Conservation (phyloP, 768 basidiomycete species). For the Cytidiella melzeri region DNA sequence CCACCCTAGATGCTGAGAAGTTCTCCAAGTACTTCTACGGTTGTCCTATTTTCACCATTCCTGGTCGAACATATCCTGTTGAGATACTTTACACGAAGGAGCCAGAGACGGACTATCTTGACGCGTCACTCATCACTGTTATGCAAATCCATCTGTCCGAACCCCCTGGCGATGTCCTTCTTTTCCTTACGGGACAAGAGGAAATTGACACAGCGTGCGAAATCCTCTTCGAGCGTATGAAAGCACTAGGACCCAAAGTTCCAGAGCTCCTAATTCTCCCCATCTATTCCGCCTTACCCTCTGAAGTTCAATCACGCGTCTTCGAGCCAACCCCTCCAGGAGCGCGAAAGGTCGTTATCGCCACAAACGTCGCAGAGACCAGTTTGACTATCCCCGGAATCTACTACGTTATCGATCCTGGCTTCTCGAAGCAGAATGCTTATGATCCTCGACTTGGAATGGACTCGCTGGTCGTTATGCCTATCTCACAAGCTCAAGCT, state of each 20-base stretch:
- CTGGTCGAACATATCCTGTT: constrained; percentile 98
- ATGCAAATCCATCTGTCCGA: constrained; percentile 99
- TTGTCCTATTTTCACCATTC: constrained; percentile 98
- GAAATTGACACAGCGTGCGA: constrained; percentile 98
- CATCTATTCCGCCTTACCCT: constrained; percentile 96
- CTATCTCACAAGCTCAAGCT: constrained; percentile 97
- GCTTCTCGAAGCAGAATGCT: constrained; percentile 98
- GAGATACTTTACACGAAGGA: constrained; percentile 99
- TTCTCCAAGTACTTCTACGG: constrained; percentile 99
- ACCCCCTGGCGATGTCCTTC: constrained; percentile 91
- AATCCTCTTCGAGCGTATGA: constrained; percentile 97
- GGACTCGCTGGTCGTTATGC: constrained; percentile 98
- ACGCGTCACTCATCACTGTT: constrained; percentile 96
- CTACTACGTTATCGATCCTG: constrained; percentile 98
- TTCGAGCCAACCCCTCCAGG: constrained; percentile 98
- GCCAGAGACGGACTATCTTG: constrained; percentile 94
- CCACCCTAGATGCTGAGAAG: constrained; percentile 98
- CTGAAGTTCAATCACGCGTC: constrained; percentile 95
- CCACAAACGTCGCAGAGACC: constrained; percentile 99
- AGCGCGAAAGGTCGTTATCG: constrained; percentile 97
- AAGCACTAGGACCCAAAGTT: constrained; percentile 96
- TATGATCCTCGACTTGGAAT: constrained; percentile 96
- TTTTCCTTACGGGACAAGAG: constrained; percentile 98
- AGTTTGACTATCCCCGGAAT: constrained; percentile 98
- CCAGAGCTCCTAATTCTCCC: constrained; percentile 96